Conservation (phyloP, 2,329 filamentous ascomycete species). For the Colletotrichum theobromicola region DNA sequence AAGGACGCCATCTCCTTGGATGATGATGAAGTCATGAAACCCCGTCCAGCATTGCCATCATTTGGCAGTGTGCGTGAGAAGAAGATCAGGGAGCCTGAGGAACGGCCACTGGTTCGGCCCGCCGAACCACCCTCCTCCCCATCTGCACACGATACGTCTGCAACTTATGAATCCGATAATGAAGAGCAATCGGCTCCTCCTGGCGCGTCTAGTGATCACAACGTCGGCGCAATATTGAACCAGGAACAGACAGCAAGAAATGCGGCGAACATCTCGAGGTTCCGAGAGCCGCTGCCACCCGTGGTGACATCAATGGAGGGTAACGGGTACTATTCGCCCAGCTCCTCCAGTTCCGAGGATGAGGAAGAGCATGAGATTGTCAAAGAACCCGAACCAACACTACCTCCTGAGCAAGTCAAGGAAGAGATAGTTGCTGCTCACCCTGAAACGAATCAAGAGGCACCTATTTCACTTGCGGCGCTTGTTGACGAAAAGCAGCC, state of each 20-base stretch:
- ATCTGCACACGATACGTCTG: constrained; percentile 29
- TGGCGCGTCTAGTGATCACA: constrained; percentile 65
- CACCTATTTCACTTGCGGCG: not conserved
- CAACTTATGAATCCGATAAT: not conserved
- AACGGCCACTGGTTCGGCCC: constrained; percentile 64
- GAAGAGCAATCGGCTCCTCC: constrained; percentile 35
- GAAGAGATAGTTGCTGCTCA: constrained; percentile 8
- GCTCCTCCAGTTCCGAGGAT: constrained; percentile 46
- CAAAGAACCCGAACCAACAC: constrained; percentile 1
- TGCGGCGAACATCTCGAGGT: constrained; percentile 60
- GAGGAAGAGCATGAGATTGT: constrained; percentile 32
- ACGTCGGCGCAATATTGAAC: constrained; percentile 58
- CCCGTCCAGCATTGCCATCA: constrained; percentile 73
- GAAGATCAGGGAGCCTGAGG: constrained; percentile 57
- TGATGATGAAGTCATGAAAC: constrained; percentile 75
- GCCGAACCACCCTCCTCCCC: constrained; percentile 40
- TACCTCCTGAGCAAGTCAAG: not conserved
- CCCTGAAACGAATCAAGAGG: not conserved
- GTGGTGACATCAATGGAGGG: constrained; percentile 74
- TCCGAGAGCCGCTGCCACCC: constrained; percentile 71
- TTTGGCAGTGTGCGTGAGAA: constrained; percentile 77
- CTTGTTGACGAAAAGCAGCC: not conserved
- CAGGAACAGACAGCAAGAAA: constrained; percentile 60
- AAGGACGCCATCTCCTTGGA: constrained; percentile 53
- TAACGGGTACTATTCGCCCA: constrained; percentile 67